These are phyloP conservation scores for Colletotrichum viniferum DNA, from an alignment of 2,329 filamentous ascomycete genomes.

Conservation along the genomic window DNA sequence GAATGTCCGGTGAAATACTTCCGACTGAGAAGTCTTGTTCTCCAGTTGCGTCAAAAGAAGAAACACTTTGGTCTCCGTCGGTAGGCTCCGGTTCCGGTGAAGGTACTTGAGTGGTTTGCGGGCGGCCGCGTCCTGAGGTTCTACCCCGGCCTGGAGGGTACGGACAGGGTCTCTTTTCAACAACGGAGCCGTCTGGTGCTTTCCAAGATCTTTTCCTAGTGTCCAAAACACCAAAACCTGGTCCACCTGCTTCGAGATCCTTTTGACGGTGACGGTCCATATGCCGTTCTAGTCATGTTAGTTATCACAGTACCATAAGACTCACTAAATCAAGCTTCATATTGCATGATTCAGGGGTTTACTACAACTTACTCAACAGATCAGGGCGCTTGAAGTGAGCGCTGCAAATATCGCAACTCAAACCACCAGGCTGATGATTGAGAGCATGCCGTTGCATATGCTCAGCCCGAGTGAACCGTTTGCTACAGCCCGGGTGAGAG, in stretches of 20 bases:
- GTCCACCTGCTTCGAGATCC: conserved; percentile 59
- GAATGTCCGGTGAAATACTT: neutral
- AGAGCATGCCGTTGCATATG: conserved; percentile 62
- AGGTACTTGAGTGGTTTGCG: conserved; percentile 9
- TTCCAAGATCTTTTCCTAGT: conserved; percentile 63
- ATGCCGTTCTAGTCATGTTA: conserved; percentile 53
- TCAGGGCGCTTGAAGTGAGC: conserved; percentile 67
- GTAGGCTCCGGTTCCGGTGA: conserved; percentile 4
- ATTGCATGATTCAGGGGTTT: neutral
- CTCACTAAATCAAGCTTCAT: neutral
- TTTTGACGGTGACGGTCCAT: conserved; percentile 58
- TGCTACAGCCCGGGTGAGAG: conserved; percentile 49
- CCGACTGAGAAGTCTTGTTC: neutral
- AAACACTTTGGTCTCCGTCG: neutral
- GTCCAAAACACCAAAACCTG: conserved; percentile 53
- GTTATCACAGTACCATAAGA: neutral
- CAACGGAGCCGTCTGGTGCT: conserved; percentile 55
- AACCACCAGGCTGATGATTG: conserved; percentile 58
- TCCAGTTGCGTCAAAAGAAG: neutral
- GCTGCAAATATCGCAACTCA: conserved; percentile 62
- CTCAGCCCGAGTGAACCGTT: conserved; percentile 61
- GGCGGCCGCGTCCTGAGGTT: neutral
- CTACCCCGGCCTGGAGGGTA: conserved; percentile 1
- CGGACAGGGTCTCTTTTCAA: conserved; percentile 43
- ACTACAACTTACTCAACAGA: conserved; percentile 35